Evolutionary conservation across 2,329 filamentous ascomycete species (phyloP), one percentile per base, ranked within the genome.

Genomic region (Sclerotinia glacialis): DNA sequence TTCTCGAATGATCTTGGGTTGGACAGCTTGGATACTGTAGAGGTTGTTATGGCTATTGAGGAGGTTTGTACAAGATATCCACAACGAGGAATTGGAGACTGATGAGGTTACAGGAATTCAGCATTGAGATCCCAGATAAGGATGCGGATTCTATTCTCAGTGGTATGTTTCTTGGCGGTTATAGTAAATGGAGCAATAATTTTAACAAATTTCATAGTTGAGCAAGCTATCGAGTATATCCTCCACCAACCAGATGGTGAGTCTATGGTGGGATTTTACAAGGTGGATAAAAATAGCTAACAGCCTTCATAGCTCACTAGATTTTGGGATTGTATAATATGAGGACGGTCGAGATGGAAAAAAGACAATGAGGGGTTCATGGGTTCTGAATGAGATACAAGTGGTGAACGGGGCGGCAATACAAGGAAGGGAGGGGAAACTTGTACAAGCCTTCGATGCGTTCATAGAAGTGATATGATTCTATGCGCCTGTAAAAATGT

Each of bases 31-130:
- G 95, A 99, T 80, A 97, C 95, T 71, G 95, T 99, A 71, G 95
- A 99, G 85, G 95, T 99, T 73, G 95, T 99, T 76, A 99, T 99
- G 95, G 95, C 95, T 73, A 98, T 99, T 81, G 95, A 99, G 86
- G 95, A 99, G 89, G 90, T 93, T 74, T 65, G 71, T 70, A 64
- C 67, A 58, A 21, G 40, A 23, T 11, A 37, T 34, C 49, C 28
- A 23, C 16, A 42, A 64, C 44, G 60, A 42, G 64, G 28, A 44
- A 58, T 11, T n/a, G 52, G 49, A 31, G 67, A 59, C 72, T 77
- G 65, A 79, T 71, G 18, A 58, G 71, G 58, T 74, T 72, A 67
- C 66, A 73, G 82, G 83, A 88, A 76, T 87, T 88, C 78, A 86
- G 89, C 84, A 89, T 92, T 80, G 89, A 92, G 81, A 92, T 92